Evolutionary conservation across 345 rosid species (phyloP).

Genomic region (Lenwebbia sp.): DNA sequence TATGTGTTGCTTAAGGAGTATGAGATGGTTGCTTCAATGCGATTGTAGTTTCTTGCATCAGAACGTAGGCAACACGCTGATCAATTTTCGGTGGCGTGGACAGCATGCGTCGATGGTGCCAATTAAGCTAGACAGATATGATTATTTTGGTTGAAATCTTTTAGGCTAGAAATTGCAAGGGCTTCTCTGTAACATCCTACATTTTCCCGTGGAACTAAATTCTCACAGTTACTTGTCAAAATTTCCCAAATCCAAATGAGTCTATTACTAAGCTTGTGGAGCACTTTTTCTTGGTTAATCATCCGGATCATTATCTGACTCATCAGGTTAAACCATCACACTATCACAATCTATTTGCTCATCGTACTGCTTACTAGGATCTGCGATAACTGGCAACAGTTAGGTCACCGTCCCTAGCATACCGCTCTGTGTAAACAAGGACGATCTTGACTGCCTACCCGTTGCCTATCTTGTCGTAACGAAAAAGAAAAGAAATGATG

Average conservation of each 20-base stretch:
- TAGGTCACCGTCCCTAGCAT: too few species aligned
- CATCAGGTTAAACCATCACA: constrained; percentile 16
- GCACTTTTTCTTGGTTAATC: constrained; percentile 38
- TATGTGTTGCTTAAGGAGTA: too few species aligned
- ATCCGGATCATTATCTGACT: constrained; percentile 29
- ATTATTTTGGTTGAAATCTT: not conserved
- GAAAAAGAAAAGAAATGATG: too few species aligned
- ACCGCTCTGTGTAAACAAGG: too few species aligned
- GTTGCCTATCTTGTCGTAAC: too few species aligned
- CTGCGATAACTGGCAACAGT: too few species aligned
- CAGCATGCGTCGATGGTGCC: not conserved
- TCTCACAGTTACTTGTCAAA: constrained; percentile 34
- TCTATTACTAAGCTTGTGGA: constrained; percentile 35
- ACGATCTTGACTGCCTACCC: too few species aligned
- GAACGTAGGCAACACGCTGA: constrained; percentile 62
- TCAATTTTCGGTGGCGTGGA: constrained; percentile 55
- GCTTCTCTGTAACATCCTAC: too few species aligned
- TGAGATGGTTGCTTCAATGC: too few species aligned
- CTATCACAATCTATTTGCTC: too few species aligned
- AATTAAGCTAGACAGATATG: not conserved
- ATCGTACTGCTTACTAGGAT: too few species aligned
- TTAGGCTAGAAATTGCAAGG: not conserved
- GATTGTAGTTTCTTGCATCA: constrained; percentile 73
- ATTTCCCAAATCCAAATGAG: constrained; percentile 41
- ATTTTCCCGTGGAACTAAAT: not conserved